Percentiles rank a stretch among this genome's conserved stretches.
Conservation (phyloP, 805 yeast genomes). For the Huiozyma sinensis region DNA sequence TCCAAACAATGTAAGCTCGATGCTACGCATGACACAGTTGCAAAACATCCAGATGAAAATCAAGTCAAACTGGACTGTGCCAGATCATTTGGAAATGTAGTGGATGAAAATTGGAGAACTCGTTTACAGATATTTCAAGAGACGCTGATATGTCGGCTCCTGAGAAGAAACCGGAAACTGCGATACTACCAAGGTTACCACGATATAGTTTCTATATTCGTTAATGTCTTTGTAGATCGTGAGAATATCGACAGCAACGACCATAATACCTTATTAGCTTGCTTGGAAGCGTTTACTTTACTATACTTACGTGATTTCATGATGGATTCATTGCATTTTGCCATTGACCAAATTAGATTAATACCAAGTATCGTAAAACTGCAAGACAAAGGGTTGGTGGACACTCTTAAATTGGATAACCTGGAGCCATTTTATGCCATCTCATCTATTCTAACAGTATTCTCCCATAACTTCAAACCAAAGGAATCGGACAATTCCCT, state of each 20-base stretch:
- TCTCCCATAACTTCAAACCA: slow-evolving; percentile 54
- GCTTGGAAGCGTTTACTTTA: slow-evolving; percentile 48
- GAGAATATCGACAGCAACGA: background rate
- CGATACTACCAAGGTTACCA: slow-evolving; percentile 90
- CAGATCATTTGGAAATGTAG: slow-evolving; percentile 45
- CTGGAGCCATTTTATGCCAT: slow-evolving; percentile 58
- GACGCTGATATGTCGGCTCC: slow-evolving; percentile 39
- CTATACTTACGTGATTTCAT: slow-evolving; percentile 72
- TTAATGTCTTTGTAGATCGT: slow-evolving; percentile 36
- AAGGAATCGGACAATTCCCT: slow-evolving; percentile 15
- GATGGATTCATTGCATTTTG: slow-evolving; percentile 56
- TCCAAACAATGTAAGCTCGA: slow-evolving; percentile 11
- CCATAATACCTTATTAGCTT: slow-evolving; percentile 28
- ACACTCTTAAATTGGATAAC: slow-evolving; percentile 26
- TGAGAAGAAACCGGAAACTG: slow-evolving; percentile 51
- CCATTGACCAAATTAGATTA: slow-evolving; percentile 53
- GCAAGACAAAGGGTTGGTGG: slow-evolving; percentile 37
- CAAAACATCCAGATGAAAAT: slow-evolving; percentile 53
- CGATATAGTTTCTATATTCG: slow-evolving; percentile 64
- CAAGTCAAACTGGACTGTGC: slow-evolving; percentile 74
- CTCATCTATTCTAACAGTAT: slow-evolving; percentile 68
- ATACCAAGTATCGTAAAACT: slow-evolving; percentile 50
- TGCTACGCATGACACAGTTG: background rate
- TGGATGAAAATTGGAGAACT: slow-evolving; percentile 12
- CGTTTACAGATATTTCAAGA: slow-evolving; percentile 16